Evolutionary conservation across 306 rosid species (phyloP).

Genomic region (Herpetospermum pedunculosum): DNA sequence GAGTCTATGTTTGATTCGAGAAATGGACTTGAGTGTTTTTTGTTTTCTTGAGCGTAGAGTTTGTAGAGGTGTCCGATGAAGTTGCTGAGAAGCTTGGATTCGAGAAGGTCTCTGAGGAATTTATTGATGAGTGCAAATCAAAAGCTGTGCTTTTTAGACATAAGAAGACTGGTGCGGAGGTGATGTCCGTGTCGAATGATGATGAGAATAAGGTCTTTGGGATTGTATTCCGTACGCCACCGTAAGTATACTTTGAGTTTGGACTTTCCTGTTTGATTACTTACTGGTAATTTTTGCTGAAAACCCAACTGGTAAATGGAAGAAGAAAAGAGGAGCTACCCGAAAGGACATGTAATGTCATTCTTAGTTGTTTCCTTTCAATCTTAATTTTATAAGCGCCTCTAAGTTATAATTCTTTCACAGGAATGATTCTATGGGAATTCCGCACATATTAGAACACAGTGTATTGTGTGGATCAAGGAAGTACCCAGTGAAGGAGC

Average conservation of each 20-base stretch:
- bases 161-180: constrained; percentile 74
- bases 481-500: constrained; percentile 88
- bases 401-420: not conserved
- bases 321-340: not conserved
- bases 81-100: constrained; percentile 59
- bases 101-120: constrained; percentile 68
- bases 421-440: constrained; percentile 92
- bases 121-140: constrained; percentile 82
- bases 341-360: not conserved
- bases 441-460: constrained; percentile 96
- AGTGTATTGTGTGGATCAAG: constrained; percentile 93
- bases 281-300: not conserved
- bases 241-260: constrained; percentile 35
- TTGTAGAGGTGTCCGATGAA: constrained; percentile 41
- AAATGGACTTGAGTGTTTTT: not conserved
- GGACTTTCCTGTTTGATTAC: constrained; percentile 2
- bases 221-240: constrained; percentile 90
- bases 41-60: constrained; percentile 23
- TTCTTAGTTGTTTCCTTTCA: not conserved
- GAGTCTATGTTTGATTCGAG: not conserved
- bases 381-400: not conserved
- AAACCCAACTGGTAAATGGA: not conserved
- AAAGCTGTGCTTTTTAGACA: constrained; percentile 73
- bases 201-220: constrained; percentile 98
- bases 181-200: constrained; percentile 72